Conservation (phyloP, 1,139 yeast species). For the Hanseniaspora uvarum region DNA sequence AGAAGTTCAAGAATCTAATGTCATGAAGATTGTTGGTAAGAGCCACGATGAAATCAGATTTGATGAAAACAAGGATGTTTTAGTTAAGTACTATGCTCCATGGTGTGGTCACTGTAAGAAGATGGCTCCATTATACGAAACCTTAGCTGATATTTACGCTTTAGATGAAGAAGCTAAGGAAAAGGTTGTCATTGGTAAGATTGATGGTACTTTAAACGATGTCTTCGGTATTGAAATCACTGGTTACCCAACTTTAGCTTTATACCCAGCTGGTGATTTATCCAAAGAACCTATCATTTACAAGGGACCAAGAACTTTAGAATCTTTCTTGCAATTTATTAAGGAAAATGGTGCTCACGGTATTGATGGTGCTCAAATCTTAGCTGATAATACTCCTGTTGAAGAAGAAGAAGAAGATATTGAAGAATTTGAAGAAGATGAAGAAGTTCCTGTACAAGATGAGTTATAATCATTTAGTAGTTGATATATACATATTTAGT, state of each 20-base stretch:
- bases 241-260: conserved; percentile 88
- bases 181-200: conserved; percentile 66
- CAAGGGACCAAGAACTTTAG: conserved; percentile 65
- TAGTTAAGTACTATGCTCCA: conserved; percentile 93
- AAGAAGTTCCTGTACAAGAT: conserved; percentile 25
- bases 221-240: conserved; percentile 59
- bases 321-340: conserved; percentile 59
- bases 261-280: conserved; percentile 86
- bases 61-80: conserved; percentile 69
- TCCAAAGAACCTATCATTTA: conserved; percentile 59
- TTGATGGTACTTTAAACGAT: conserved; percentile 86
- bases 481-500: neutral
- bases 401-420: conserved; percentile 31
- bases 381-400: conserved; percentile 29
- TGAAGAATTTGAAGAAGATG: conserved; percentile 30
- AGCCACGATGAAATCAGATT: conserved; percentile 63
- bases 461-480: conserved; percentile 21
- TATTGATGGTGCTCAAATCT: conserved; percentile 42
- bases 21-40: conserved; percentile 71
- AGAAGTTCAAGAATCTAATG: conserved; percentile 63
- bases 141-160: conserved; percentile 60
- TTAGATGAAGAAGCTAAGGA: conserved; percentile 38
- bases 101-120: conserved; percentile 99
- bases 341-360: conserved; percentile 51
- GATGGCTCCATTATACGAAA: conserved; percentile 85